A percentile compares a stretch with the other conserved stretches of the same genome.
phyloP scores from a whole-genome alignment of 2,329 filamentous ascomycete species.

The Neonectria ditissima region DNA sequence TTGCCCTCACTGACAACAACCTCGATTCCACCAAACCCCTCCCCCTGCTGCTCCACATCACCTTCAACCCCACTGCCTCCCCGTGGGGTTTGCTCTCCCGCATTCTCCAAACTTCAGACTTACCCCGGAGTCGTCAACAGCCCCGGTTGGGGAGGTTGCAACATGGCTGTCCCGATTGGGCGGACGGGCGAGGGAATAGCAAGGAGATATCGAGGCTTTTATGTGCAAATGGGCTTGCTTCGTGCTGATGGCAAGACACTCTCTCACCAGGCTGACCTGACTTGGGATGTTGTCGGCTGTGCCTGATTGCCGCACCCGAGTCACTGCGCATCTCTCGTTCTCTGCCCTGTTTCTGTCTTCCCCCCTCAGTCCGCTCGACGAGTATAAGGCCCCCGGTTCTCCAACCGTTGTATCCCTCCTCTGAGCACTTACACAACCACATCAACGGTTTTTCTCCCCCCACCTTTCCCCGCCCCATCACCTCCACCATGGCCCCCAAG shows the following conservation, averaged over 20 bases:
- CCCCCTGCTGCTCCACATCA: no score
- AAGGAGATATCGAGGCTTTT: neutral
- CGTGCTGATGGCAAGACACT: neutral
- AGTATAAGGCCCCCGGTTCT: conserved; percentile 9
- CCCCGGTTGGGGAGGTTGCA: no score
- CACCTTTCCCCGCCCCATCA: neutral
- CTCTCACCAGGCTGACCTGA: conserved; percentile 2
- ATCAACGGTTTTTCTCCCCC: neutral
- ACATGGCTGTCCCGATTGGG: conserved; percentile 12
- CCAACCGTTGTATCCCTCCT: no score
- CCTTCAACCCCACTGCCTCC: no score
- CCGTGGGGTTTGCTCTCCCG: conserved; percentile 13
- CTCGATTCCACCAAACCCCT: no score
- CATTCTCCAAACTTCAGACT: conserved; percentile 16
- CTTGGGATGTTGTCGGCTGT: neutral
- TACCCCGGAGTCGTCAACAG: conserved; percentile 21
- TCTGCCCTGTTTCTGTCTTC: no score
- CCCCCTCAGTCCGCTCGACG: neutral
- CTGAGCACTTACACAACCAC: neutral
- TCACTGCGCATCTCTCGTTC: conserved; percentile 1
- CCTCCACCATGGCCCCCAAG: conserved; percentile 27
- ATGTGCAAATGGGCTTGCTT: conserved; percentile 1
- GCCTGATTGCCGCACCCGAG: conserved; percentile 13
- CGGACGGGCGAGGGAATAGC: neutral
- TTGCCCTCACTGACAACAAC: no score